Evolutionary conservation across 73 alveolate species (phyloP).

Genomic region (Paramecium pentaurelia): DNA sequence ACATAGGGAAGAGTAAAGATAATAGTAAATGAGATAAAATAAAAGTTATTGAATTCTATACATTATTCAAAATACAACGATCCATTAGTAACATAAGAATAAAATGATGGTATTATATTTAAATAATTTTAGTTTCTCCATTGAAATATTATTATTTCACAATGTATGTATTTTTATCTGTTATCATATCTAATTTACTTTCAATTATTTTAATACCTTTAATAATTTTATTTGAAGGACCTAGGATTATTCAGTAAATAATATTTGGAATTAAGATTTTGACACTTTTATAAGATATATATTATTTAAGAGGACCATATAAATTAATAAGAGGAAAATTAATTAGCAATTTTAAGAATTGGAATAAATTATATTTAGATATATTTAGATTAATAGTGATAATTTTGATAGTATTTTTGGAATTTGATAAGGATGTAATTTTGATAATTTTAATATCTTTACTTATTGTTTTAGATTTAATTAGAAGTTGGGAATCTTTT

Average conservation of each 20-base stretch:
- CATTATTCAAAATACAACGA: background rate
- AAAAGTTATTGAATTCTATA: background rate
- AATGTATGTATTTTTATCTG: background rate
- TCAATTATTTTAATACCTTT: background rate
- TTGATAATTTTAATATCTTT: background rate
- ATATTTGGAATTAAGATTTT: background rate
- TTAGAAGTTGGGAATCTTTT: background rate
- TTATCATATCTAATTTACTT: background rate
- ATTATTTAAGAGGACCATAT: constrained; percentile 4
- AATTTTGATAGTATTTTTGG: background rate
- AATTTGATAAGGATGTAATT: background rate
- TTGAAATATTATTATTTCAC: background rate
- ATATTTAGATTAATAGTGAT: background rate
- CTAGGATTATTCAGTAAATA: background rate
- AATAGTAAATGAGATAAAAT: background rate
- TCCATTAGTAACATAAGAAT: background rate
- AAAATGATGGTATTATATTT: background rate
- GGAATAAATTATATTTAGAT: background rate
- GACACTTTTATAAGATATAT: background rate
- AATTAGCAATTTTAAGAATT: background rate
- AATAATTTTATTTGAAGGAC: background rate
- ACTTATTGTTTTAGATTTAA: background rate
- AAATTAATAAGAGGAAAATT: background rate
- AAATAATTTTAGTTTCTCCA: background rate
- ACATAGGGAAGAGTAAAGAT: background rate